Evolutionary conservation across 2,329 filamentous ascomycete species (phyloP), one percentile per base, ranked within the genome.

Genomic region (Emergomyces orientalis): DNA sequence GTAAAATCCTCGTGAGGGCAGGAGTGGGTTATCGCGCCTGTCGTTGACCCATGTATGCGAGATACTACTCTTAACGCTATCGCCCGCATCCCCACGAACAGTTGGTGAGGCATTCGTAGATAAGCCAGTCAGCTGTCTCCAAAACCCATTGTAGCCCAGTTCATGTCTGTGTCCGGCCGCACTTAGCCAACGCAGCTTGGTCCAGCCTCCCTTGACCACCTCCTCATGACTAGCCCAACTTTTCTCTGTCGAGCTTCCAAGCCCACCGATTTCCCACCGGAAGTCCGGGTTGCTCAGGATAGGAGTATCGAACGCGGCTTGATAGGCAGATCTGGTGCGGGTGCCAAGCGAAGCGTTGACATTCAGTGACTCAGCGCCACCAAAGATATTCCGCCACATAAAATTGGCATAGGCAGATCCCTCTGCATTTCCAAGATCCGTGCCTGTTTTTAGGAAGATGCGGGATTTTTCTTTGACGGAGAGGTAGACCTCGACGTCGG

Each of bases 221-320:
- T 99, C 93, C 70, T 97, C 93, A 72, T 99, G 93, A 67, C 90
- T 94, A 27, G 94, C 91, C 89, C 91, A 97, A 14, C 87, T 84
- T 77, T 97, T 97, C 65, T 93, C 84, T 0, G 90, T 95, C 54
- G 90, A 87, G 65, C 90, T 96, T 11, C 88, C 87, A 54, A 96
- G 80, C 1, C 84, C 91, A 67, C 96, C 92, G 64, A 96, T 70
- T 68, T 93, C 88, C 65, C 91, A 80, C 65, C 88, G 84, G 69
- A 91, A 79, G 72, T 96, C 88, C 0, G 94, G 92, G 73, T 96
- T 89, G 76, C 89, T 90, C 62, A 89, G 80, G 56, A 99, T 80
- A 0, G 94, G 94, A 0, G 90, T 87, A 65, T 91, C 88, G 65
- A 97, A 88, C 63, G 86, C 87, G 62, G 90, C 90, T 67, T 90